Evolutionary conservation across 202 grass and related monocot genomes (phyloP), one percentile per base, ranked within the genome.

Genomic region (Zoysia matrella): DNA sequence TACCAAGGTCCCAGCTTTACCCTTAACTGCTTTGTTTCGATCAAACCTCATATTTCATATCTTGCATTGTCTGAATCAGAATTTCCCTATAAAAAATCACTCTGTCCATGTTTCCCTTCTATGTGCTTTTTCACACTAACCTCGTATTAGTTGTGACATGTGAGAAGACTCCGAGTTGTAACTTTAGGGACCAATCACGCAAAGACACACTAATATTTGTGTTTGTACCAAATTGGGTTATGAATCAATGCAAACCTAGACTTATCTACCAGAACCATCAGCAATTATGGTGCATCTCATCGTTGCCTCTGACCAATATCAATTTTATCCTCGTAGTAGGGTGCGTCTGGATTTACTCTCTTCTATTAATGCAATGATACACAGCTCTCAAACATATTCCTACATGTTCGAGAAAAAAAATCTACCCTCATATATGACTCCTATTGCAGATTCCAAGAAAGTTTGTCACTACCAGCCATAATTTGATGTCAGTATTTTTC

Each of bases 1-100:
- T 82, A 97, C 94, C 16, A 94, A 97, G 92, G 94, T 94, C 8
- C 58, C 39, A 57, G 74, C 55, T 60, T 86, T 81, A 42, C 73
- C 47, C 62, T 82, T 73, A 40, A 82, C 76, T 67, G 58, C 13
- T 76, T 48, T 83, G 61, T 69, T 66, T 67, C 36, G 40, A 62
- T 63, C 2, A 49, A 49, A 80, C 65, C 11, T 85, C 52, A 6
- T 70, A 78, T 60, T 83, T 39, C 73, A 72, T 80, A 70, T 57
- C 55, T 80, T 81, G 71, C 75, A 83, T 65, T 70, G 47, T 54
- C 45, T 11, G 36, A 65, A 22, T 54, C 16, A 72, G 22, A 67
- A 54, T 63, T 60, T 79, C 67, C 86, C 9, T 6, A 46, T 36
- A 71, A 11, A 41, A 71, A 64, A 77, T 84, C 49, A 52, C 60